Evolutionary conservation across 1,284 basidiomycete species (phyloP).

Genomic region (Trichosporon sp.): DNA sequence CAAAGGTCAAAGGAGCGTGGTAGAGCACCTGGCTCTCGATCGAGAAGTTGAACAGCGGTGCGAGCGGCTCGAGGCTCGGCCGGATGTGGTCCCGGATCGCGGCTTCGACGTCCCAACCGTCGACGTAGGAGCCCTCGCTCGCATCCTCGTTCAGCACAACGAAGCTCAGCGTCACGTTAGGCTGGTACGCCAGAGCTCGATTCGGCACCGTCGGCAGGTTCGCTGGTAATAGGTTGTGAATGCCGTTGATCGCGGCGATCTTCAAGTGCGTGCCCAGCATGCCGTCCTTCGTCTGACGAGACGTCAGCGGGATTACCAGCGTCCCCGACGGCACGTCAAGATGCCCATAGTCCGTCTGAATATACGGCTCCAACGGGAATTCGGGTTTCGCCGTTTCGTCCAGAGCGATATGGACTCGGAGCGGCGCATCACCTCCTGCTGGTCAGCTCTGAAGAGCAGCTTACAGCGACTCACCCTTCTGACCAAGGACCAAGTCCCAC

Average conservation of each 20-base stretch:
- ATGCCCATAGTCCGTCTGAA: constrained; percentile 35
- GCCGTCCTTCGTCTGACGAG: constrained; percentile 5
- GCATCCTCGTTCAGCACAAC: constrained; percentile 82
- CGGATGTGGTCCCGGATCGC: constrained; percentile 69
- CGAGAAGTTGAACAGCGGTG: constrained; percentile 79
- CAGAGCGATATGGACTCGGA: constrained; percentile 41
- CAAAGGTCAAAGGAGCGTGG: constrained; percentile 84
- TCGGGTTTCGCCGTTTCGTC: constrained; percentile 38
- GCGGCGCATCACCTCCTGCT: constrained; percentile 25
- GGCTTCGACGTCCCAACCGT: constrained; percentile 71
- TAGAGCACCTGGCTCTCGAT: constrained; percentile 93
- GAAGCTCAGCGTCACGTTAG: constrained; percentile 64
- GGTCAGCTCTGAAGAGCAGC: constrained; percentile 19
- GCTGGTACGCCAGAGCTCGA: constrained; percentile 64
- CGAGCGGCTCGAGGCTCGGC: constrained; percentile 67
- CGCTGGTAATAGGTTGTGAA: constrained; percentile 63
- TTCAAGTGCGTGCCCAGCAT: constrained; percentile 41
- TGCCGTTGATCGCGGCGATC: constrained; percentile 59
- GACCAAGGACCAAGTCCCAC: constrained; percentile 37
- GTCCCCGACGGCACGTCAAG: constrained; percentile 35
- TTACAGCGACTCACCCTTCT: constrained; percentile 26
- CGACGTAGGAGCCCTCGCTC: constrained; percentile 64
- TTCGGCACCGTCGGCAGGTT: constrained; percentile 55
- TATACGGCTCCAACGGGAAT: constrained; percentile 50
- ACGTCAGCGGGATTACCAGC: constrained; percentile 42